A percentile compares a stretch with the other conserved stretches of the same genome.
Evolutionary conservation across 371 early-diverging fungal species (phyloP).

Genomic region (Syncephalastrum racemosum): DNA sequence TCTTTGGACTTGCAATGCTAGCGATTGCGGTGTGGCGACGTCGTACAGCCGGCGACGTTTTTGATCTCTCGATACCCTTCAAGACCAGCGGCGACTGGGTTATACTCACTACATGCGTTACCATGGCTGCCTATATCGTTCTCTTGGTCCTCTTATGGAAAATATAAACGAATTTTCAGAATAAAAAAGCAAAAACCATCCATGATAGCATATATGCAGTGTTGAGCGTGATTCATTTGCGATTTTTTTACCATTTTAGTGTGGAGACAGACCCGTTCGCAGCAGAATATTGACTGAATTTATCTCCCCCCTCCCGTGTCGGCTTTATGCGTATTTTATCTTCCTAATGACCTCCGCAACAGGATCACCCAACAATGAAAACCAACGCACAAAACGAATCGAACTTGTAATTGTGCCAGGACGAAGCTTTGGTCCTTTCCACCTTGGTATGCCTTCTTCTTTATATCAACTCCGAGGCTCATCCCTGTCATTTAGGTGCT

Average conservation of each 20-base stretch:
- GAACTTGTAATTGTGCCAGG: constrained; percentile 58
- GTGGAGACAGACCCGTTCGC: no score
- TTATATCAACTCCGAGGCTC: not conserved
- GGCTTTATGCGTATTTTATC: no score
- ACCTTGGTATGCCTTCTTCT: constrained; percentile 40
- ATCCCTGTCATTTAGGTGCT: constrained; percentile 33
- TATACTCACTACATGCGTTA: constrained; percentile 49
- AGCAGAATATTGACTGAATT: no score
- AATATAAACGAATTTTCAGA: constrained; percentile 9
- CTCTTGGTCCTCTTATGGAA: constrained; percentile 45
- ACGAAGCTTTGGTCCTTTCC: constrained; percentile 57
- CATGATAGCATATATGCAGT: no score
- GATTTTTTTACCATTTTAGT: constrained; percentile 9
- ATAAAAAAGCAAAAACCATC: not conserved
- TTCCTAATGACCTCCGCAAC: constrained; percentile 12
- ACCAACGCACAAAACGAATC: constrained; percentile 37
- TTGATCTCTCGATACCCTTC: constrained; percentile 44
- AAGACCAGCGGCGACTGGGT: constrained; percentile 54
- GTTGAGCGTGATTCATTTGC: no score
- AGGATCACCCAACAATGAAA: constrained; percentile 20
- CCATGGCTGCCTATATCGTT: constrained; percentile 48
- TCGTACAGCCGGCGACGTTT: constrained; percentile 47
- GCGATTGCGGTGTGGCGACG: constrained; percentile 64
- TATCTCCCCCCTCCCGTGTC: no score
- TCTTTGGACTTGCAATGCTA: constrained; percentile 65